Evolutionary conservation across 2,329 filamentous ascomycete species (phyloP).

Genomic region (Diaporthe citrichinensis): DNA sequence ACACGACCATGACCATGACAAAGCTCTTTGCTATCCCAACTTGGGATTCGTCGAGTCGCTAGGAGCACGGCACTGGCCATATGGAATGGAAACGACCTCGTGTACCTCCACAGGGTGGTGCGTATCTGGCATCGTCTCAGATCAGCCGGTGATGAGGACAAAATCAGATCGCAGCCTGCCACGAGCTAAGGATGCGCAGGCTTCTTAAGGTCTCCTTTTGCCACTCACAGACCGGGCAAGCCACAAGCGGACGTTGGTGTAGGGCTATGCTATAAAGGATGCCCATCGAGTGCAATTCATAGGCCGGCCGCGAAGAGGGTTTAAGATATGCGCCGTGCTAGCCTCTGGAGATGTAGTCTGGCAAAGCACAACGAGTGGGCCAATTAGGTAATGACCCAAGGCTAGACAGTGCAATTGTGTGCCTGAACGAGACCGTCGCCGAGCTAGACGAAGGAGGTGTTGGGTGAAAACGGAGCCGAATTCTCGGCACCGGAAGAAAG

Average conservation of each 20-base stretch:
- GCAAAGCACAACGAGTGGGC: not conserved
- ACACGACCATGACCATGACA: not conserved
- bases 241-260: not conserved
- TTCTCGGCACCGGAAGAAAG: conserved; percentile 17
- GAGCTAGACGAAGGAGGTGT: not conserved
- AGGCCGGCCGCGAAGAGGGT: not conserved
- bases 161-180: not conserved
- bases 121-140: not conserved
- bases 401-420: conserved; percentile 3
- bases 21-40: not conserved
- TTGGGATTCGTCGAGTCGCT: not conserved
- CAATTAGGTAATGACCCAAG: conserved; percentile 13
- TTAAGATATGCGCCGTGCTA: not conserved
- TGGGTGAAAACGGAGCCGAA: conserved; percentile 21
- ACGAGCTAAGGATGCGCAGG: not conserved
- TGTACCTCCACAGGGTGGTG: not conserved
- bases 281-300: not conserved
- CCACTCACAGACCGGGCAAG: not conserved
- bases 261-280: not conserved
- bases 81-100: not conserved
- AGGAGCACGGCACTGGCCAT: not conserved
- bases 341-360: not conserved
- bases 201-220: not conserved
- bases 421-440: not conserved
- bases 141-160: not conserved